These are phyloP conservation scores for Raffaelea arxii DNA, from an alignment of 2,329 filamentous ascomycete species.

Conservation along the genomic window DNA sequence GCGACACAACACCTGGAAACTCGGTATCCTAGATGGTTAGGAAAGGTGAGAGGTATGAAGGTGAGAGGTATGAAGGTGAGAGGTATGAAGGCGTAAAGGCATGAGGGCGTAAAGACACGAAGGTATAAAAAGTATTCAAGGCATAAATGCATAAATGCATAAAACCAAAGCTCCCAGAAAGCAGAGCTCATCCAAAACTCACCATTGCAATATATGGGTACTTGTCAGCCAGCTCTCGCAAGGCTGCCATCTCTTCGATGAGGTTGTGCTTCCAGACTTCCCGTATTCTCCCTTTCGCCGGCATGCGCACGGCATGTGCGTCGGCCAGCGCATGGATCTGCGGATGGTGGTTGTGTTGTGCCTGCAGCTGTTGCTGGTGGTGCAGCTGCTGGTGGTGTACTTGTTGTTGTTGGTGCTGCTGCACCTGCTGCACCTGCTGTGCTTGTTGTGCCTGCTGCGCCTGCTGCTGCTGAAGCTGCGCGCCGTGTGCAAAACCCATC, in stretches of 20 bases:
- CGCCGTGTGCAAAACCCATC: slow-evolving; percentile 73
- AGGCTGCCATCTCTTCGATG: slow-evolving; percentile 76
- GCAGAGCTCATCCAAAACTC: slow-evolving; percentile 24
- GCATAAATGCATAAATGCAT: not conserved
- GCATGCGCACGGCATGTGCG: slow-evolving; percentile 43
- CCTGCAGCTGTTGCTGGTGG: slow-evolving; percentile 36
- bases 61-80: not conserved
- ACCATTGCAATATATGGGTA: slow-evolving; percentile 98
- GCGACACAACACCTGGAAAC: slow-evolving; percentile 93
- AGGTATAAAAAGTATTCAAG: slow-evolving; percentile 3
- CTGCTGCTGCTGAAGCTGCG: slow-evolving; percentile 47
- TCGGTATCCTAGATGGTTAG: slow-evolving; percentile 67
- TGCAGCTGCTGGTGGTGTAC: slow-evolving; percentile 34
- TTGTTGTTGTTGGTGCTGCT: slow-evolving; percentile 20
- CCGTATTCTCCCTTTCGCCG: slow-evolving; percentile 71
- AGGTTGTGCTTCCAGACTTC: slow-evolving; percentile 95
- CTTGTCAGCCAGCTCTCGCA: slow-evolving; percentile 76
- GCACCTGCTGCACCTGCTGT: slow-evolving; percentile 10
- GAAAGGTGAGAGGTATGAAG: not conserved
- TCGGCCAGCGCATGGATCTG: slow-evolving; percentile 27
- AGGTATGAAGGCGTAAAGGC: not conserved
- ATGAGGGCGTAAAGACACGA: not conserved
- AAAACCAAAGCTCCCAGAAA: slow-evolving; percentile 7
- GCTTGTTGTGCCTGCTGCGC: slow-evolving; percentile 42
- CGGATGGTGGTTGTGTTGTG: slow-evolving; percentile 15